Conservation (phyloP, 495 filamentous ascomycete genomes). For the Symbiotaphrina buchneri region DNA sequence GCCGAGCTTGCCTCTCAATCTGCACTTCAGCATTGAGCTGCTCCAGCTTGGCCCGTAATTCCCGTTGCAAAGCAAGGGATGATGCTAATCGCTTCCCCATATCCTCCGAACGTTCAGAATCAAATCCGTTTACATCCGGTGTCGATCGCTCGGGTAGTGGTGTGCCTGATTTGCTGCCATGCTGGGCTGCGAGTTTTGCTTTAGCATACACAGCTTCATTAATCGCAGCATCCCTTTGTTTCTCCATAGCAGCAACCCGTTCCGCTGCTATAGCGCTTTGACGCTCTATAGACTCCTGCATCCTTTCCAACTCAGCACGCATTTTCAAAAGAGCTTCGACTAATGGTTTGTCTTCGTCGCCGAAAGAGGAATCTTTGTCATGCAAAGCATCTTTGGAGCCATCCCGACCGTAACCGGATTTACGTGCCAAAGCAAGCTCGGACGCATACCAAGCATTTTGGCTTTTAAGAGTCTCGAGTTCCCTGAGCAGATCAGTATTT, state of each 20-base stretch:
- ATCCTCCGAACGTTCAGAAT: conserved; percentile 45
- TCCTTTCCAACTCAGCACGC: conserved; percentile 58
- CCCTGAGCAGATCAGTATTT: conserved; percentile 40
- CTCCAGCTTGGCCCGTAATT: conserved; percentile 48
- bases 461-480: conserved; percentile 60
- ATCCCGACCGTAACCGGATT: conserved; percentile 65
- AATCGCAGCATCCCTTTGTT: conserved; percentile 77
- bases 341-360: conserved; percentile 76
- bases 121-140: conserved; percentile 31
- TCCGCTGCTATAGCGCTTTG: conserved; percentile 69
- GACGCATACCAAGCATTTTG: conserved; percentile 95
- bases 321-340: conserved; percentile 86
- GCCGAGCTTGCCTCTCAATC: conserved; percentile 55
- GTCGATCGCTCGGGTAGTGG: conserved; percentile 39
- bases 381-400: conserved; percentile 47
- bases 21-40: conserved; percentile 43
- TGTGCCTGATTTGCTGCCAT: conserved; percentile 45
- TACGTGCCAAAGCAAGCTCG: conserved; percentile 72
- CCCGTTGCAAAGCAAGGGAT: conserved; percentile 53
- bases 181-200: conserved; percentile 70
- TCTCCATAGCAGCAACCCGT: conserved; percentile 79
- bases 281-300: conserved; percentile 69
- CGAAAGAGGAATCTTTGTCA: conserved; percentile 53
- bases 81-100: conserved; percentile 63
- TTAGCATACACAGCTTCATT: conserved; percentile 88